Evolutionary conservation across 495 filamentous ascomycete species (phyloP).

Genomic region (Coniosporium apollinis): DNA sequence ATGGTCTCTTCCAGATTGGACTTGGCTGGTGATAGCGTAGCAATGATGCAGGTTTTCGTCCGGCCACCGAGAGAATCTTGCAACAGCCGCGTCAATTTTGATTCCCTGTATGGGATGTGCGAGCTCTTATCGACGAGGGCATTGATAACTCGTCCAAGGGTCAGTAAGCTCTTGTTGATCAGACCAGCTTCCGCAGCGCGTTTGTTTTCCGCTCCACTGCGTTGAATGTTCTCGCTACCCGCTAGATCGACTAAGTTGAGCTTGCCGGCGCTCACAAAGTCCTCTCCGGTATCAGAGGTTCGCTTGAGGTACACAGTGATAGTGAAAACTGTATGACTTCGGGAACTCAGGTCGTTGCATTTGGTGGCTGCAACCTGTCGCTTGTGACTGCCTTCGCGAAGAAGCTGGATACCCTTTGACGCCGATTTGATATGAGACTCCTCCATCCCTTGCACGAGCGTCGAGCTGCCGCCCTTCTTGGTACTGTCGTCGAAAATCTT

Average conservation of each 20-base stretch:
- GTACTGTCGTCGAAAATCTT: constrained; percentile 91
- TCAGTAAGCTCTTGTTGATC: constrained; percentile 95
- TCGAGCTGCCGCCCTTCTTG: constrained; percentile 60
- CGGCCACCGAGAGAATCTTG: constrained; percentile 92
- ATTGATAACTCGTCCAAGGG: constrained; percentile 92
- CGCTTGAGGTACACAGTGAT: constrained; percentile 78
- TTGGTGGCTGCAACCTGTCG: constrained; percentile 95
- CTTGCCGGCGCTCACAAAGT: constrained; percentile 85
- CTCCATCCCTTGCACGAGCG: constrained; percentile 93
- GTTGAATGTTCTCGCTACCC: constrained; percentile 92
- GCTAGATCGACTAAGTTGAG: constrained; percentile 92
- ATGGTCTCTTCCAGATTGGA: constrained; percentile 96
- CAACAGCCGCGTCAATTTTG: constrained; percentile 82
- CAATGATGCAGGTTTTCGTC: constrained; percentile 97
- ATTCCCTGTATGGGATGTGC: constrained; percentile 93
- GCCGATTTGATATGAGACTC: constrained; percentile 82
- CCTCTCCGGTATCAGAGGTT: constrained; percentile 65
- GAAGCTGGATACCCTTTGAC: constrained; percentile 63
- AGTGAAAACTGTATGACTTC: constrained; percentile 93
- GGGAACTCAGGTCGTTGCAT: constrained; percentile 91
- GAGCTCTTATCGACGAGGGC: constrained; percentile 79
- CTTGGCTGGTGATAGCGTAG: constrained; percentile 84
- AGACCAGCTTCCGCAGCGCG: constrained; percentile 86
- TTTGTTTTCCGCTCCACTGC: constrained; percentile 95
- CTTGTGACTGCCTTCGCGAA: constrained; percentile 81